phyloP scores from a whole-genome alignment of 805 yeast species.

The Zygoascus tannicola region DNA sequence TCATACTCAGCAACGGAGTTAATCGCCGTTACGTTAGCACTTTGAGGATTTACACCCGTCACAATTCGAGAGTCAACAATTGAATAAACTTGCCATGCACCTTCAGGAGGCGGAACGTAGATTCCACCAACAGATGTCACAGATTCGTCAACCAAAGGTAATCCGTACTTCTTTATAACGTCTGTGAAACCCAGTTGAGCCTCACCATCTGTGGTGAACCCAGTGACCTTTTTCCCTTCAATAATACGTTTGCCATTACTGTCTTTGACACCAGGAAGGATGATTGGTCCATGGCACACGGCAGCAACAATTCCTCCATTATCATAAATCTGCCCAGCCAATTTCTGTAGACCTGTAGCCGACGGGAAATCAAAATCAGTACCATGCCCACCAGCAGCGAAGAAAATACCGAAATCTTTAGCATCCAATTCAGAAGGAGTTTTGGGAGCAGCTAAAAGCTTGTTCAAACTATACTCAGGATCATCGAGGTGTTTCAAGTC shows the following conservation, averaged over 20 bases:
- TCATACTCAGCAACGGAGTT: conserved; percentile 4
- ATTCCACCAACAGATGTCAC: conserved; percentile 35
- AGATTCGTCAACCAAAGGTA: conserved; percentile 33
- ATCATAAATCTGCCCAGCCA: conserved; percentile 40
- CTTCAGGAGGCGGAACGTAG: conserved; percentile 42
- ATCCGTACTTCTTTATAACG: conserved; percentile 23
- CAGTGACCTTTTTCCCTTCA: conserved; percentile 49
- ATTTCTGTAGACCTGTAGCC: conserved; percentile 37
- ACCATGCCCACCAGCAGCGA: conserved; percentile 62
- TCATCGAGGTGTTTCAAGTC: conserved; percentile 36
- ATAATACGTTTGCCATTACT: conserved; percentile 39
- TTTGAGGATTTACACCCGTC: conserved; percentile 56
- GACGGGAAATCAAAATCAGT: conserved; percentile 48
- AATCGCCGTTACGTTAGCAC: conserved; percentile 13
- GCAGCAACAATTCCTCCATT: conserved; percentile 51
- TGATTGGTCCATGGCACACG: conserved; percentile 59
- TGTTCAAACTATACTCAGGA: conserved; percentile 32
- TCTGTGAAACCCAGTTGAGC: conserved; percentile 23
- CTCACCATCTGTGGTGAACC: conserved; percentile 53
- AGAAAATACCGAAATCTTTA: conserved; percentile 43
- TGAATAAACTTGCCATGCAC: conserved; percentile 45
- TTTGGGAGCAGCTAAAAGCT: conserved; percentile 35
- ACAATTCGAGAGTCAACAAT: conserved; percentile 50
- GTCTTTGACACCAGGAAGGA: conserved; percentile 41
- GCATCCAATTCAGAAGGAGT: conserved; percentile 42